These are phyloP conservation scores for Spatholobus suberectus DNA, from an alignment of 306 rosid species.

Conservation along the genomic window DNA sequence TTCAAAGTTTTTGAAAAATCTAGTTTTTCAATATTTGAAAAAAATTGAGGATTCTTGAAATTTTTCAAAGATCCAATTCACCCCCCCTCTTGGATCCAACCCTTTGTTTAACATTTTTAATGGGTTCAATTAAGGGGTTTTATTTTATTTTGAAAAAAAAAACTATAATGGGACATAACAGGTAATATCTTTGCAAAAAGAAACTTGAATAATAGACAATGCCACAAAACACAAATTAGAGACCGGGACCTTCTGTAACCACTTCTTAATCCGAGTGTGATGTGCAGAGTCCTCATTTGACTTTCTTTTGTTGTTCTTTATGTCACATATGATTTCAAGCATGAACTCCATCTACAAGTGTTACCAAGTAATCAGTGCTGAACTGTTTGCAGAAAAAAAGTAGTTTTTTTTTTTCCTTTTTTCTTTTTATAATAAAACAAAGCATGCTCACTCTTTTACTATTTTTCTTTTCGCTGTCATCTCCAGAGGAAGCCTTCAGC, in stretches of 20 bases:
- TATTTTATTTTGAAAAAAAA: conserved; percentile 1
- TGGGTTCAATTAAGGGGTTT: not conserved
- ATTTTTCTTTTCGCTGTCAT: conserved; percentile 53
- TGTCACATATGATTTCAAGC: conserved; percentile 93
- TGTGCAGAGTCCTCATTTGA: conserved; percentile 78
- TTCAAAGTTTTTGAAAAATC: too few relatives aligned
- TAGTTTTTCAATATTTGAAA: too few relatives aligned
- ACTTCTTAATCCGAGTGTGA: conserved; percentile 78
- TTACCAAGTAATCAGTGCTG: conserved; percentile 42
- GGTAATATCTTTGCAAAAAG: not conserved
- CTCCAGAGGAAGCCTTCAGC: conserved; percentile 63
- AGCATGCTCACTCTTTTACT: conserved; percentile 75
- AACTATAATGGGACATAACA: conserved; percentile 3
- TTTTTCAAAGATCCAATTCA: too few relatives aligned
- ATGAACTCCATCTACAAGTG: conserved; percentile 91
- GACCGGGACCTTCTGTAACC: conserved; percentile 86
- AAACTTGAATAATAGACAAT: conserved; percentile 25
- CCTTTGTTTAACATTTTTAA: too few relatives aligned
- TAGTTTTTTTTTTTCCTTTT: not conserved
- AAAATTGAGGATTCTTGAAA: too few relatives aligned
- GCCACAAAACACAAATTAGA: conserved; percentile 29
- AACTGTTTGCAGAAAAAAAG: conserved; percentile 17
- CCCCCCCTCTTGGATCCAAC: too few relatives aligned
- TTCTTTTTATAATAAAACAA: conserved; percentile 8
- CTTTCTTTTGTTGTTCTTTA: conserved; percentile 93